Conservation (phyloP, 108 stramenopile genomes). For the Stephanodiscus triporus region DNA sequence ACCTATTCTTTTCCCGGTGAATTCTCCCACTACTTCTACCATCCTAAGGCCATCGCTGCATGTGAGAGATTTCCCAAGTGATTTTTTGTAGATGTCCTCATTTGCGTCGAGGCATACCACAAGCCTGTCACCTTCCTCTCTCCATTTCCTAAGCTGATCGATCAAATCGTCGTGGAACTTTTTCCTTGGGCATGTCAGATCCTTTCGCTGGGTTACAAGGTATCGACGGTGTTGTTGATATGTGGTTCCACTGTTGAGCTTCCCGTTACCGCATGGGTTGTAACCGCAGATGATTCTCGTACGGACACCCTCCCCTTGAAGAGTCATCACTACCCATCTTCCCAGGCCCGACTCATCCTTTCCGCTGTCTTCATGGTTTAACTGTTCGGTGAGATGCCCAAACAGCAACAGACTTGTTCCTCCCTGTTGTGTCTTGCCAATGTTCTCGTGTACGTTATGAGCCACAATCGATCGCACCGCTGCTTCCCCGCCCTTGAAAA, state of each 20-base stretch:
- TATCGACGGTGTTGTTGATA: too few species aligned
- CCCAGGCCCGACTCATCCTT: too few species aligned
- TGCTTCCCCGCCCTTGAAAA: slow-evolving; percentile 16
- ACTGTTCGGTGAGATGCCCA: not conserved
- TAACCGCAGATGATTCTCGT: not conserved
- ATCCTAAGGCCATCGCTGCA: not conserved
- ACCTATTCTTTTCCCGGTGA: slow-evolving; percentile 1
- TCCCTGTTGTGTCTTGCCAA: slow-evolving; percentile 20
- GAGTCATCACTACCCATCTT: too few species aligned
- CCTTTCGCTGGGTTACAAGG: too few species aligned
- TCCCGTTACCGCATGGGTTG: not conserved
- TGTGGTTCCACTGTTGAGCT: too few species aligned
- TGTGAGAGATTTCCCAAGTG: not conserved
- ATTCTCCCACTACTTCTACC: slow-evolving; percentile 4
- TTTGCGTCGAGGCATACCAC: not conserved
- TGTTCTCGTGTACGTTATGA: too few species aligned
- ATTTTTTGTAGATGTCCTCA: not conserved
- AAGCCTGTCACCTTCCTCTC: not conserved
- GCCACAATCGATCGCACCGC: not conserved
- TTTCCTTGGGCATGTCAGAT: not conserved
- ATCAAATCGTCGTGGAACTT: slow-evolving; percentile 6
- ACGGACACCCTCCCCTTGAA: not conserved
- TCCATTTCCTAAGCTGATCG: not conserved
- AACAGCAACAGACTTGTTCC: slow-evolving; percentile 1
- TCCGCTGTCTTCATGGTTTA: too few species aligned